Base-by-base conservation (phyloP, 345 rosid species). In the Durio zibethinus region DNA sequence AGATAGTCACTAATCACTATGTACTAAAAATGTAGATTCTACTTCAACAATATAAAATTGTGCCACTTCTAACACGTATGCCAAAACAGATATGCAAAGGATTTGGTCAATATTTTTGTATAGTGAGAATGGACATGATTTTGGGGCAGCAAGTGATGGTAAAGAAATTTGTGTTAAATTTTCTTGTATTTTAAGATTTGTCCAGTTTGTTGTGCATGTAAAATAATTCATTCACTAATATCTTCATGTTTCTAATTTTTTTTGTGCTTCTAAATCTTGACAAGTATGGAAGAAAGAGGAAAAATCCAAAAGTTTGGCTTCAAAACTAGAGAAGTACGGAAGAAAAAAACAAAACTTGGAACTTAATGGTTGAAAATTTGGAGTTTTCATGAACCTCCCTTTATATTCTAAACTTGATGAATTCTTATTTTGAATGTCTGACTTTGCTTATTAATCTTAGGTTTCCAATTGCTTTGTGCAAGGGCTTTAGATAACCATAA, bases 141-240 rank as follows among this genome's bases (percentile, higher is more conserved):
- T 96, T 68, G 98, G 98, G 82, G 97, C 97, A 47, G 97, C 98
- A 72, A 96, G 99, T 84, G 97, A 96, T 82, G 98, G 97, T 93
- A 65, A 4, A 18, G 27, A 60, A 43, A 68, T 64, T 20, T 45
- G 31, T 43, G 10, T 65, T 31, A 29, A 40, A 66, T 70, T 43
- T 76, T 81, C 40, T 54, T 67, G 40, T 59, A 38, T 40, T 67
- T 18, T 67, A 14, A 67, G 53, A 42, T 67, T 42, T 67, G 29
- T 67, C 33, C 10, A 11, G 31, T 63, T 23, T 72, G 5, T n/a
- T 43, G 48, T 21, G 40, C 59, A 47, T 47, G 40, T 16, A 48
- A 15, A 8, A 27, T 70, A 45, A 70, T 48, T 27, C 59, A 47
- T 47, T 70, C 21, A 27, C 21, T 47, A 47, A 70, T 36, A 16